These are phyloP conservation scores for Globisporangium canariense DNA, from an alignment of 352 stramenopile species.

Conservation along the genomic window DNA sequence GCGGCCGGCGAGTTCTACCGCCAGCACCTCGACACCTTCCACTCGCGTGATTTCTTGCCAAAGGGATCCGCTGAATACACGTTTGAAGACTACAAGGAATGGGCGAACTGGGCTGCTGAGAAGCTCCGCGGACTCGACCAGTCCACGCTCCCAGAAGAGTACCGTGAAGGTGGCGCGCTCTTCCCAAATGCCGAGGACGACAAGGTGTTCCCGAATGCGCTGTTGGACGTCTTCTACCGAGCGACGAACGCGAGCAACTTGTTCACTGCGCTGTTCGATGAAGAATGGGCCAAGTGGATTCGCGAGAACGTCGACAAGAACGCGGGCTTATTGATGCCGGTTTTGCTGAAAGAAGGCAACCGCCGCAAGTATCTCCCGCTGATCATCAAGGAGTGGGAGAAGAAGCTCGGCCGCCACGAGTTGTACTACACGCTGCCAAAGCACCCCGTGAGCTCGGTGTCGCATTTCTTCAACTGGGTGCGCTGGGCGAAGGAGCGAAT, in stretches of 20 bases:
- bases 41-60: slow-evolving; percentile 66
- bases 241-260: slow-evolving; percentile 50
- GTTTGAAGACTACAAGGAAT: slow-evolving; percentile 64
- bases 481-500: slow-evolving; percentile 82
- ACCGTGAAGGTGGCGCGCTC: slow-evolving; percentile 50
- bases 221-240: slow-evolving; percentile 61
- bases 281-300: slow-evolving; percentile 56
- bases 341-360: slow-evolving; percentile 39
- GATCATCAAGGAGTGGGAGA: slow-evolving; percentile 64
- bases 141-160: slow-evolving; percentile 44
- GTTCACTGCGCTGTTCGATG: slow-evolving; percentile 57
- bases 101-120: slow-evolving; percentile 57
- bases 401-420: slow-evolving; percentile 43
- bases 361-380: slow-evolving; percentile 52
- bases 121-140: slow-evolving; percentile 43
- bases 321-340: slow-evolving; percentile 33
- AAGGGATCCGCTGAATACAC: slow-evolving; percentile 33
- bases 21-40: slow-evolving; percentile 80
- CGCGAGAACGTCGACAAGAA: slow-evolving; percentile 58
- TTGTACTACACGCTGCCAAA: slow-evolving; percentile 75
- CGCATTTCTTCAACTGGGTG: slow-evolving; percentile 73
- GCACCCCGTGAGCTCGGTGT: slow-evolving; percentile 47
- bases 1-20: slow-evolving; percentile 79
- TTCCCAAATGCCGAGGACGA: slow-evolving; percentile 58
- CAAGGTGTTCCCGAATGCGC: slow-evolving; percentile 51